These are phyloP conservation scores for Trifolium fragiferum DNA, from an alignment of 306 rosid species.

Conservation along the genomic window DNA sequence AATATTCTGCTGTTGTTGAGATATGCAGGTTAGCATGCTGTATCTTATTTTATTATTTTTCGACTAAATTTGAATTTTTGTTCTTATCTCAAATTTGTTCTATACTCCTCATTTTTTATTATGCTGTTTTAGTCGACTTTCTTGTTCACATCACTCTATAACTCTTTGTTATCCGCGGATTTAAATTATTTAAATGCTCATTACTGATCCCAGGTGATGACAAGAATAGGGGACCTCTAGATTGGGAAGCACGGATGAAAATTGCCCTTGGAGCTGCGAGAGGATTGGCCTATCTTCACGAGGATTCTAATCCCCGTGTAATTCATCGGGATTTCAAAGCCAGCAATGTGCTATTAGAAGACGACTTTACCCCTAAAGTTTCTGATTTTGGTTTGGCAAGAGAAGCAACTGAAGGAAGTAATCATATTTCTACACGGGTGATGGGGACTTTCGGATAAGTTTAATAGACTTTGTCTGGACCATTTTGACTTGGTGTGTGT, in stretches of 20 bases:
- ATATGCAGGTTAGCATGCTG: too few species aligned
- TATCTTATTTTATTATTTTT: too few species aligned
- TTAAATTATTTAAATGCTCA: constrained; percentile 32
- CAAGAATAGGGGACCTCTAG: constrained; percentile 76
- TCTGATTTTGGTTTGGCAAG: constrained; percentile 96
- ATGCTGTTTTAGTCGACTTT: too few species aligned
- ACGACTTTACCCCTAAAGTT: constrained; percentile 93
- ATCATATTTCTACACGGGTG: constrained; percentile 89
- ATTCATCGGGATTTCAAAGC: constrained; percentile 96
- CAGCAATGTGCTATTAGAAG: constrained; percentile 89
- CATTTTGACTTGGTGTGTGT: constrained; percentile 29
- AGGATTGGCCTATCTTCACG: constrained; percentile 97
- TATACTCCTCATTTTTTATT: too few species aligned
- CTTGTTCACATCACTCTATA: constrained; percentile 1
- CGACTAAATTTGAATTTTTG: too few species aligned
- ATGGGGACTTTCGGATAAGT: constrained; percentile 97
- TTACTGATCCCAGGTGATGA: constrained; percentile 68
- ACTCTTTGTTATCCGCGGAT: constrained; percentile 26
- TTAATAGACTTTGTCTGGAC: constrained; percentile 29
- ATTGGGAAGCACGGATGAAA: constrained; percentile 95
- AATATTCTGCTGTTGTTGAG: too few species aligned
- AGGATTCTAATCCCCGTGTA: constrained; percentile 96
- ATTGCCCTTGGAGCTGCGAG: constrained; percentile 98
- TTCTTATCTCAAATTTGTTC: too few species aligned
- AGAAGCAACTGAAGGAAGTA: constrained; percentile 98